Evolutionary conservation across 768 basidiomycete species (phyloP), one percentile per base, ranked within the genome.

Genomic region (Pulveroboletus sp.): DNA sequence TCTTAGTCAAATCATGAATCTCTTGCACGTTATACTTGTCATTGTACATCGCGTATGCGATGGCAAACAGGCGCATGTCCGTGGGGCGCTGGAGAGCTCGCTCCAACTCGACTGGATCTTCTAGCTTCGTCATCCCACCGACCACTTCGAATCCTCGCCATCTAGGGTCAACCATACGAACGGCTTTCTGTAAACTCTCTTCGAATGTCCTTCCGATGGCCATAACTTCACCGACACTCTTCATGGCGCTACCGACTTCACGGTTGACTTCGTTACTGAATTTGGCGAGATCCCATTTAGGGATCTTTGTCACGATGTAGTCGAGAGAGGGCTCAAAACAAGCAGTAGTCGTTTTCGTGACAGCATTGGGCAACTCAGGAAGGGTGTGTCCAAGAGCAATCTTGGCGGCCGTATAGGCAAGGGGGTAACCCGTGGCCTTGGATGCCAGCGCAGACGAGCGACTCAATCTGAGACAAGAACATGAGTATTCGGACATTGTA

Each of bases 191-290:
- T 63, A 99, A 76, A 62, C 90, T 92, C 69, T 99, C 97, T 70
- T 99, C 97, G 59, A 97, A 99, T 1, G 97, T 99, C 57, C 97
- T 87, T 32, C 97, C 97, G 60, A 99, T 97, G 57, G 95, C 95
- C 97, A 99, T 99, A 64, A 99, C 95, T 69, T 99, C 97, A 46
- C 97, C 97, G 46, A 99, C 97, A 14, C 91, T 94, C 72, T 99
- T 99, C 97, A 99, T 98, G 16, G 95, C 83, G 3, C 94, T 97
- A 21, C 95, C 97, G 45, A 98, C 84, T 65, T 92, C 85, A 54
- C 95, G 86, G 65, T 95, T 85, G 50, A 98, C 97, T 62, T 95
- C 90, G 34, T 85, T 73, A 19, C 87, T 88, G 77, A 99, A 98
- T 70, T 99, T 99, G 56, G 94, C 94, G 47, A 99, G 75, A 72